These are phyloP conservation scores for Haplosporangium sp. DNA, from an alignment of 371 early-diverging fungal species.

Conservation along the genomic window DNA sequence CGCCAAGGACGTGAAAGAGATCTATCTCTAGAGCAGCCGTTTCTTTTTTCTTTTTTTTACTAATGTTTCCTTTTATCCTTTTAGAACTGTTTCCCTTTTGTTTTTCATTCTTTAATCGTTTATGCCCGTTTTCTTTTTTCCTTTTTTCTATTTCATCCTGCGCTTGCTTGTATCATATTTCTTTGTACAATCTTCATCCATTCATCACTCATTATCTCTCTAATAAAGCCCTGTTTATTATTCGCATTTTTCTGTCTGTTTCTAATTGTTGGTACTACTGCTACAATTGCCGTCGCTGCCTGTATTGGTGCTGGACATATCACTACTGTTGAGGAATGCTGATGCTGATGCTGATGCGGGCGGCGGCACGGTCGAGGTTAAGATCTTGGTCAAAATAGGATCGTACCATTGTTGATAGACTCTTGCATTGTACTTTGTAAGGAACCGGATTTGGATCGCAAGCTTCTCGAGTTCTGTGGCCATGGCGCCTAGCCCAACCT, in stretches of 20 bases:
- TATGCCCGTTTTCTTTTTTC: conserved; percentile 1
- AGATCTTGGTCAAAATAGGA: conserved; percentile 25
- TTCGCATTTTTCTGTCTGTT: background rate
- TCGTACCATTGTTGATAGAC: conserved; percentile 48
- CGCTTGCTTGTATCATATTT: background rate
- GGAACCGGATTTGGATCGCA: conserved; percentile 27
- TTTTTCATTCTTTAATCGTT: background rate
- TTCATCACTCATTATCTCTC: background rate
- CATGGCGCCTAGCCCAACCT: conserved; percentile 27
- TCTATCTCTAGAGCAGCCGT: conserved; percentile 5
- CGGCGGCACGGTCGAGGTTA: conserved; percentile 3
- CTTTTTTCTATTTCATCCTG: background rate
- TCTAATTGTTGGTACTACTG: background rate
- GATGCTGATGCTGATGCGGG: background rate
- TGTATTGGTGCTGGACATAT: background rate
- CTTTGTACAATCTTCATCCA: background rate
- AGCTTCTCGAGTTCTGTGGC: conserved; percentile 29
- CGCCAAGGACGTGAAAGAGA: conserved; percentile 79
- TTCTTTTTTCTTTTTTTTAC: background rate
- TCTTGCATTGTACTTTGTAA: conserved; percentile 44
- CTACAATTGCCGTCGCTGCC: background rate
- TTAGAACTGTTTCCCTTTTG: background rate
- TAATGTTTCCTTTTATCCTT: background rate
- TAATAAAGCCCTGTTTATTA: background rate
- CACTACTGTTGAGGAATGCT: background rate